A percentile compares a stretch with the other conserved stretches of the same genome.
These are phyloP conservation scores for Pichia sp. DNA, from an alignment of 1,139 yeast genomes.

Conservation along the genomic window DNA sequence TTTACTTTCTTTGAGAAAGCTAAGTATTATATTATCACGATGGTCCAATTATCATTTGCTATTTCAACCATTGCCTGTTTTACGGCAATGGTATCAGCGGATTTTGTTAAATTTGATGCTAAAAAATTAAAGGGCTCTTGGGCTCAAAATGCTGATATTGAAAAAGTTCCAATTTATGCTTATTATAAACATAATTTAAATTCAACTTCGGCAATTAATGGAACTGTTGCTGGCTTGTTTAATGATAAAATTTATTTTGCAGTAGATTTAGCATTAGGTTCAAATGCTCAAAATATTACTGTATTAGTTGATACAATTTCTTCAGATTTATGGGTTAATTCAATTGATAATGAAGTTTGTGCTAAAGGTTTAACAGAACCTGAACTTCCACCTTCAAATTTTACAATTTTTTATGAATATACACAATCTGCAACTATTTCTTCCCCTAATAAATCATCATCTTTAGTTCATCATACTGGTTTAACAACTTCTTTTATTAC, in stretches of 20 bases:
- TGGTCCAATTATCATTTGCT: no score
- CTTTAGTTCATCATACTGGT: no score
- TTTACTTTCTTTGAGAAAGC: no score
- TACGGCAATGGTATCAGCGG: no score
- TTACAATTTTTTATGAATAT: slow-evolving; percentile 8
- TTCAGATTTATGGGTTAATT: slow-evolving; percentile 52
- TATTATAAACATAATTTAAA: slow-evolving; percentile 1
- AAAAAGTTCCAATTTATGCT: slow-evolving; percentile 17
- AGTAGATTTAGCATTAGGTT: slow-evolving; percentile 39
- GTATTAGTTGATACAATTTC: slow-evolving; percentile 61
- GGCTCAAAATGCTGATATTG: slow-evolving; percentile 19
- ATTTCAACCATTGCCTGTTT: no score
- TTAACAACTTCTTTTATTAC: slow-evolving; percentile 4
- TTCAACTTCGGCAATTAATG: slow-evolving; percentile 1
- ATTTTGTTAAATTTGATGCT: slow-evolving; percentile 19
- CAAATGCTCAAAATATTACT: slow-evolving; percentile 42
- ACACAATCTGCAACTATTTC: not conserved
- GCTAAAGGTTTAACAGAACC: not conserved
- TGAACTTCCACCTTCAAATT: not conserved
- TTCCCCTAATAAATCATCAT: slow-evolving; percentile 3
- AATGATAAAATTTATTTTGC: slow-evolving; percentile 13
- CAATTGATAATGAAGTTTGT: slow-evolving; percentile 13
- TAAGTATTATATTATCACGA: no score
- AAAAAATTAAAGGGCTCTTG: slow-evolving; percentile 28
- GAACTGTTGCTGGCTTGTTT: slow-evolving; percentile 9